Evolutionary conservation across 768 basidiomycete species (phyloP), one percentile per base, ranked within the genome.

Genomic region (Lentinula sp.): DNA sequence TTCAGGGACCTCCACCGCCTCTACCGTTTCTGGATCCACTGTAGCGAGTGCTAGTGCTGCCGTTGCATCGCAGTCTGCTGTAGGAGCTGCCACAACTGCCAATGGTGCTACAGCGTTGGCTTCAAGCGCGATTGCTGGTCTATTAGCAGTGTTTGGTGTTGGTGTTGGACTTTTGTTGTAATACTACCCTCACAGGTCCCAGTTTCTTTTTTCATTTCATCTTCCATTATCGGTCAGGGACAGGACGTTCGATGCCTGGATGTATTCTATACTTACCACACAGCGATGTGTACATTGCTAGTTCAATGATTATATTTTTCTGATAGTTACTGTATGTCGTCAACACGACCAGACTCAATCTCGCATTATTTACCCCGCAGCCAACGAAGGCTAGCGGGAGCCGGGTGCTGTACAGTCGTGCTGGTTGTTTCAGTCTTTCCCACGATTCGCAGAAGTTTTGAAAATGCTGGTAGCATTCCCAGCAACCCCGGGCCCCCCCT

Each of bases 1-100:
- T 16, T 23, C 59, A 13, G 58, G 63, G 10, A 61, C 64, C 41
- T 56, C 48, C 20, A 33, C 57, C 8, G 37, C 64, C 4, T 32
- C 49, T 32, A 61, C 64, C 46, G 64, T 60, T 4, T 13, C 54
- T 32, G 35, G 15, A 1, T 18, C 54, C 15, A 28, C 37, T 8
- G 36, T 15, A 39, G 33, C 37, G 6, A n/a, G 12, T 33, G 50
- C 50, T 0, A 51, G 50, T 51, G 50, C 50, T 36, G 50, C 50
- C 35, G 13, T 36, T 51, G 50, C 50, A 15, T 51, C 50, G 32
- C 50, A 51, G 50, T 51, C 50, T 51, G 33, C 50, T 35, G 28
- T 33, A 51, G 50, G 50, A 36, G 50, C 32, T 13, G 50, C 28
- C 50, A 23, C 32, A 15, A 16, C 23, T 15, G 13, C 50, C 13